These are phyloP conservation scores for Porpolomopsis calyptriformis DNA, from an alignment of 768 basidiomycete genomes.

Conservation along the genomic window DNA sequence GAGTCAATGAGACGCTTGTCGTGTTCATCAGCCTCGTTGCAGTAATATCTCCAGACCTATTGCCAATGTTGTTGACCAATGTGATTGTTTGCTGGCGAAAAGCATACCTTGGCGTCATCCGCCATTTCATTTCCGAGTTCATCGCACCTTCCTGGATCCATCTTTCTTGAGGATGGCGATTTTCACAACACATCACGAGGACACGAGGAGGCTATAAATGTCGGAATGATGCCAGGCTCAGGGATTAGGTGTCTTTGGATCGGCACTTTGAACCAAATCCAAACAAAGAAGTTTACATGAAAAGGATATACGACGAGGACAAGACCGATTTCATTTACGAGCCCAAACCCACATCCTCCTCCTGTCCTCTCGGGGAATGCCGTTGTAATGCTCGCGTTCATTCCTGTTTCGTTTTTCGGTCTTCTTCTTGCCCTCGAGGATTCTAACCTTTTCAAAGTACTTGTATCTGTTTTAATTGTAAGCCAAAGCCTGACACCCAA, in stretches of 20 bases:
- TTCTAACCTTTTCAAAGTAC: conserved; percentile 39
- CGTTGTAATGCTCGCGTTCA: conserved; percentile 21
- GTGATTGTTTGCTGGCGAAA: not conserved
- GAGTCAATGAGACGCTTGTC: conserved; percentile 3
- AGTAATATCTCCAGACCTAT: conserved; percentile 9
- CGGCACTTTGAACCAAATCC: too few relatives aligned
- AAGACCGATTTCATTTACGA: too few relatives aligned
- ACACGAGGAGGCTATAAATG: too few relatives aligned
- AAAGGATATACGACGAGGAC: too few relatives aligned
- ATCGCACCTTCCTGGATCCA: not conserved
- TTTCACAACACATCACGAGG: too few relatives aligned
- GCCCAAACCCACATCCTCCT: conserved; percentile 15
- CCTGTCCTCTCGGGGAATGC: conserved; percentile 20
- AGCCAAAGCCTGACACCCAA: not conserved
- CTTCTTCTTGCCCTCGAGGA: conserved; percentile 39
- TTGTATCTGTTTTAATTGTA: conserved; percentile 24
- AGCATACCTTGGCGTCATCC: conserved; percentile 6
- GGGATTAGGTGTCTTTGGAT: too few relatives aligned
- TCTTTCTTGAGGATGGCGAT: too few relatives aligned
- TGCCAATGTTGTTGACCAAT: not conserved
- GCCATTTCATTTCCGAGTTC: conserved; percentile 6
- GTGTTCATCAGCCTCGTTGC: conserved; percentile 5
- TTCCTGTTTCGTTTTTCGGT: conserved; percentile 27
- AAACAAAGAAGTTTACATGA: too few relatives aligned
- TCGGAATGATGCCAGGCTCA: too few relatives aligned